Evolutionary conservation across 805 yeast genomes (phyloP), one percentile per base, ranked within the genome.

Genomic region (Candida silvatica): DNA sequence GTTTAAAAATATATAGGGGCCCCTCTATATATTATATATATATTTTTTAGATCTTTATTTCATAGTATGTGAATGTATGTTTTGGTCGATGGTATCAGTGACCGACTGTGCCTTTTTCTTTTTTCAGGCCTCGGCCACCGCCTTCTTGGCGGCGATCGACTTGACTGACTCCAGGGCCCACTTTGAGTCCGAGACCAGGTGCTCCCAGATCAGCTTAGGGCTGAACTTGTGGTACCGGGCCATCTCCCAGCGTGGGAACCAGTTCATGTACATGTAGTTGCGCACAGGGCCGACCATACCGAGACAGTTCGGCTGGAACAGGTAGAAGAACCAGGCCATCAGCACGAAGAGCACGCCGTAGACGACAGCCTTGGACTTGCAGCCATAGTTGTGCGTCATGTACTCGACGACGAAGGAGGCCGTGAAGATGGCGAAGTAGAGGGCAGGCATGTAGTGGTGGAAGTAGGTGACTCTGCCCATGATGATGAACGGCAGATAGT

Each of bases 381-480:
- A 43, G 34, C 58, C 60, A 41, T 60, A 44, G 34, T 49, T 54
- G 19, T 37, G 39, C 16, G 69, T 54, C 36, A 62, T 49, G 26
- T 61, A 58, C 42, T 78, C 85, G 29, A 76, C 52, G 37, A 68
- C 58, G 52, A 73, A 77, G 4, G 71, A 69, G 33, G 69, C 54
- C 27, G 74, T 71, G 36, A 76, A 56, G 58, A 79, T 62, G 34
- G 86, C 85, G 56, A 83, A 83, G 59, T 83, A 83, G 44, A 83
- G 64, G 0, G 92, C 88, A 32, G 94, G 94, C 51, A 81, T 64
- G 56, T 83, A 83, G 61, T 83, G 94, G 56, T 83, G 94, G 30
- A 80, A 85, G 49, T 83, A 83, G 0, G 90, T 80, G 45, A 83
- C 92, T 67, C 94, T 73, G 12, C 86, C 80, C 94, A 83, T 83